Evolutionary conservation across 1,139 yeast species (phyloP).

Genomic region (Yamadazyma kanchanaburiensis): DNA sequence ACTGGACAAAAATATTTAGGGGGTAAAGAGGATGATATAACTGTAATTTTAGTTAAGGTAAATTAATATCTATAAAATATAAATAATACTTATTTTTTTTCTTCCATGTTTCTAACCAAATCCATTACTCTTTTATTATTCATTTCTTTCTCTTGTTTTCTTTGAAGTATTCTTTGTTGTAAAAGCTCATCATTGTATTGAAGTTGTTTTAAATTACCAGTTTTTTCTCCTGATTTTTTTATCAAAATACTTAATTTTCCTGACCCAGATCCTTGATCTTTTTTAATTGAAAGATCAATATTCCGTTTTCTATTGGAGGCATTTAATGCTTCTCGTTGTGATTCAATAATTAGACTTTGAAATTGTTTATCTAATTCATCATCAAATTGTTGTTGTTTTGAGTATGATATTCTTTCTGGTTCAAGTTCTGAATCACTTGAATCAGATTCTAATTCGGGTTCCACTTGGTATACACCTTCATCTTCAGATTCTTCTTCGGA

Average conservation of each 20-base stretch:
- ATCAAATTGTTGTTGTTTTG: slow-evolving; percentile 34
- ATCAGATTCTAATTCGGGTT: too few relatives aligned
- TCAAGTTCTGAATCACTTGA: slow-evolving; percentile 9
- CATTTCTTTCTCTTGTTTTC: slow-evolving; percentile 29
- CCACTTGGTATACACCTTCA: slow-evolving; percentile 19
- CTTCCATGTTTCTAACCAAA: slow-evolving; percentile 38
- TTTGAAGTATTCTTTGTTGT: slow-evolving; percentile 35
- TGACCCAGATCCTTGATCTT: too few relatives aligned
- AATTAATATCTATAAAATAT: slow-evolving; percentile 3
- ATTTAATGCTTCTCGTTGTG: slow-evolving; percentile 1
- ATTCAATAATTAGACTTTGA: slow-evolving; percentile 1
- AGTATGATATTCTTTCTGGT: too few relatives aligned
- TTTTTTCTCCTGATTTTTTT: neutral
- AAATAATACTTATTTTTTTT: slow-evolving; percentile 3
- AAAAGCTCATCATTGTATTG: slow-evolving; percentile 43
- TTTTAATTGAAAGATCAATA: too few relatives aligned
- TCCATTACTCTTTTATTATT: slow-evolving; percentile 42
- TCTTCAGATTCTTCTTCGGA: slow-evolving; percentile 19
- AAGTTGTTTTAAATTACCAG: slow-evolving; percentile 34
- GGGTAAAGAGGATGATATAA: slow-evolving; percentile 94
- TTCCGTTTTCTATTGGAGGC: too few relatives aligned
- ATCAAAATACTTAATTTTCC: too few relatives aligned
- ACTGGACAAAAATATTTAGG: slow-evolving; percentile 77
- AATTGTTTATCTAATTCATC: slow-evolving; percentile 55
- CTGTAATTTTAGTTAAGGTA: slow-evolving; percentile 70